Percentiles rank a stretch among this genome's conserved stretches.
These are phyloP conservation scores for Cucumis hystrix DNA, from an alignment of 306 rosid species.

Conservation along the genomic window DNA sequence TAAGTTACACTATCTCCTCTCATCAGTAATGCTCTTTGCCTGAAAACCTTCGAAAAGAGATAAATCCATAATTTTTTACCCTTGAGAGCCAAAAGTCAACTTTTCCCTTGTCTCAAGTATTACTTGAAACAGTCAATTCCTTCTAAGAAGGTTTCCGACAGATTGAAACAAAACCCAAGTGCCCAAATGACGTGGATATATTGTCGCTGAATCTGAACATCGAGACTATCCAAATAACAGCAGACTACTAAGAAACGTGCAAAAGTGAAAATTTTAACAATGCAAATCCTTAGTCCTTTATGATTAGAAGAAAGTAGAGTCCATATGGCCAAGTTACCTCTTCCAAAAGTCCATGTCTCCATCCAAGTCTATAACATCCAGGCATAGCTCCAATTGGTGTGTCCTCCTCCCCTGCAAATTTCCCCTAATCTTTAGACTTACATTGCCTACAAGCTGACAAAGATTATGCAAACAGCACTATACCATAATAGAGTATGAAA, in stretches of 20 bases:
- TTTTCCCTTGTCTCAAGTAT: not conserved
- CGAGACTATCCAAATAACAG: not conserved
- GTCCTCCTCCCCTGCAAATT: slow-evolving; percentile 71
- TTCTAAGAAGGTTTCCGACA: not conserved
- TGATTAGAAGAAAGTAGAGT: not conserved
- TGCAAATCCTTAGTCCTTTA: not conserved
- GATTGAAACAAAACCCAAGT: not conserved
- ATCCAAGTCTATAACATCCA: slow-evolving; percentile 92
- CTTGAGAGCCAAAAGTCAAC: not conserved
- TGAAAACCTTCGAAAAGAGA: not conserved
- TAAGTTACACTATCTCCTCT: not conserved
- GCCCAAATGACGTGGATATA: not conserved
- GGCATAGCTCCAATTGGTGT: slow-evolving; percentile 98
- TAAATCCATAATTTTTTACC: not conserved
- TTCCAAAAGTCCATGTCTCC: slow-evolving; percentile 94
- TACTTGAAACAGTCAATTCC: not conserved
- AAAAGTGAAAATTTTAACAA: not conserved
- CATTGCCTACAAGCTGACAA: not conserved
- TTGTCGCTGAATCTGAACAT: not conserved
- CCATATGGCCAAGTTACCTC: slow-evolving; percentile 40
- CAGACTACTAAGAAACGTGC: not conserved
- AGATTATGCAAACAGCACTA: not conserved
- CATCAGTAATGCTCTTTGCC: not conserved
- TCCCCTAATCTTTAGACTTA: not conserved
- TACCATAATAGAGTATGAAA: not conserved